Base-by-base conservation (phyloP, 2,329 filamentous ascomycete genomes). In the Clathrospora elynae region DNA sequence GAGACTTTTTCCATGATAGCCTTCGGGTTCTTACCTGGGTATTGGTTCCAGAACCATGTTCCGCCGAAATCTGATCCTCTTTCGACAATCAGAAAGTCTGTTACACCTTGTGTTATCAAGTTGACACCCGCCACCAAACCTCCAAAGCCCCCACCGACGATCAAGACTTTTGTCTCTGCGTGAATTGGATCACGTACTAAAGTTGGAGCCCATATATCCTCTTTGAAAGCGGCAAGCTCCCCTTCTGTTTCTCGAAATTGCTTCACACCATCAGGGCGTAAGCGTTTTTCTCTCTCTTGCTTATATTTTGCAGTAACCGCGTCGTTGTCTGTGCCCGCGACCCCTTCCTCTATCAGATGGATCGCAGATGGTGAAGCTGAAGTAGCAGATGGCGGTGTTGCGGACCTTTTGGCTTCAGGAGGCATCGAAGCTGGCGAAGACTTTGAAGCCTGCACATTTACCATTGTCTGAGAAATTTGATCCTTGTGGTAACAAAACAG, bases 51-150 rank as follows among this genome's bases (percentile, higher is more conserved):
- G 46, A 72, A 75, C 65, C 75, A 77, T 2, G 73, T 74, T 2
- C 75, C 75, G 3, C 75, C 74, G 49, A 75, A 76, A 3, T 71
- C 73, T 4, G 67, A 68, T 13, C 72, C 73, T 5, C 57, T 76
- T 51, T 76, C 74, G 8, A 74, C 53, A 12, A 75, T 63, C 9
- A 58, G 46, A 20, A 75, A 64, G 32, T 73, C 64, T 3, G 64
- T 53, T 12, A 57, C 39, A 6, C 38, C 69, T 5, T 63, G 52
- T 45, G 72, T 53, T 14, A 73, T 59, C 7, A 74, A 46, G 1
- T 66, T 59, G 2, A 70, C 66, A 3, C 72, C 46, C 56, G 68
- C 69, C 4, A 75, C 54, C 16, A 76, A 67, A 5, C 73, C 75
- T 7, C 70, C 71, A 50, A 68, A 75, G 2, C 75, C 76, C 6